Conservation (phyloP, 345 rosid genomes). For the Pistacia vera region DNA sequence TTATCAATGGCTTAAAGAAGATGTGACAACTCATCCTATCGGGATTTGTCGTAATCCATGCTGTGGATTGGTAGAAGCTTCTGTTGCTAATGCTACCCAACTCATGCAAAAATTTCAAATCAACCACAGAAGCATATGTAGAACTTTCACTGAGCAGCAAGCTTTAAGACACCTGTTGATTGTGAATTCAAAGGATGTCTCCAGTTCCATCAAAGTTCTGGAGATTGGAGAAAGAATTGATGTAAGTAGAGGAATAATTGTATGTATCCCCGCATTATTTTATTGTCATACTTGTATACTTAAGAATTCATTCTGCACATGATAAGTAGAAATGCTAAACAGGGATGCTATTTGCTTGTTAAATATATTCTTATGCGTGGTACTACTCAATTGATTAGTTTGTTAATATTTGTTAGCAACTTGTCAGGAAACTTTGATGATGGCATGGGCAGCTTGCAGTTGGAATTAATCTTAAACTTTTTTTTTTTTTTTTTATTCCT, state of each 20-base stretch:
- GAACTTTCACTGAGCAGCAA: conserved; percentile 44
- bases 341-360: neutral
- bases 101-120: conserved; percentile 58
- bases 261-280: neutral
- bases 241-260: conserved; percentile 40
- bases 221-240: conserved; percentile 51
- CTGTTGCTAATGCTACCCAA: conserved; percentile 48
- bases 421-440: neutral
- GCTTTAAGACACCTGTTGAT: conserved; percentile 45
- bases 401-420: neutral
- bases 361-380: neutral
- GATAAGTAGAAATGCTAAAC: neutral
- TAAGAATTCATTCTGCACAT: conserved; percentile 1
- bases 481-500: neutral
- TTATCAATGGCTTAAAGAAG: conserved; percentile 81
- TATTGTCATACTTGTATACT: conserved; percentile 1
- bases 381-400: neutral
- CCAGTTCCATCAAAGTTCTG: conserved; percentile 47
- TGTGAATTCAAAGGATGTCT: conserved; percentile 53
- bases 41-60: conserved; percentile 47
- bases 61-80: conserved; percentile 68
- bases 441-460: neutral
- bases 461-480: neutral
- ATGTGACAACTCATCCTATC: conserved; percentile 55
- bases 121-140: conserved; percentile 45